phyloP scores from a whole-genome alignment of 2,329 filamentous ascomycete species.

The Cryphonectria nitschkei region DNA sequence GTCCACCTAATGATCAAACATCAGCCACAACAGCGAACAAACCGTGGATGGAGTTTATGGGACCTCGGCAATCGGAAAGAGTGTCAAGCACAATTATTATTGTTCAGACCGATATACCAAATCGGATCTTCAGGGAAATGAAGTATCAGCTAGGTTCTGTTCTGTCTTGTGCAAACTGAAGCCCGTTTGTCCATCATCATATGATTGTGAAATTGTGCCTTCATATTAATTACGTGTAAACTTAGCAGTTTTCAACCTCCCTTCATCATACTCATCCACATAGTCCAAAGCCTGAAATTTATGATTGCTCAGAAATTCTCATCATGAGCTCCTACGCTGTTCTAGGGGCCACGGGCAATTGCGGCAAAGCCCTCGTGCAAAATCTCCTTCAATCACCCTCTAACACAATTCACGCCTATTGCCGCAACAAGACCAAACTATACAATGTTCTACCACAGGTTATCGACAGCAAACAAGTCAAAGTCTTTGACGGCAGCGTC shows the following conservation, averaged over 20 bases:
- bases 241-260: neutral
- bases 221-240: neutral
- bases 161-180: neutral
- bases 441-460: slow-evolving; percentile 39
- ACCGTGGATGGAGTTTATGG: neutral
- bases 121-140: neutral
- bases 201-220: neutral
- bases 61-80: neutral
- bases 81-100: neutral
- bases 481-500: slow-evolving; percentile 48
- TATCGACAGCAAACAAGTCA: slow-evolving; percentile 37
- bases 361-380: slow-evolving; percentile 46
- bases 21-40: neutral
- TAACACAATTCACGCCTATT: slow-evolving; percentile 46
- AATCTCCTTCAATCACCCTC: slow-evolving; percentile 40
- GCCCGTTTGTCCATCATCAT: neutral
- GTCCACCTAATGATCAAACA: neutral
- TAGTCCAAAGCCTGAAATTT: neutral
- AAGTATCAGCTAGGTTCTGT: neutral
- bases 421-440: slow-evolving; percentile 48
- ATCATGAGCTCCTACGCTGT: slow-evolving; percentile 41
- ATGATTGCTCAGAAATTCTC: neutral
- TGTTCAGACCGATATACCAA: neutral
- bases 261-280: neutral
- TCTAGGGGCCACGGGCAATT: slow-evolving; percentile 49